phyloP scores from a whole-genome alignment of 2,329 filamentous ascomycete genomes.

The Venturia nashicola region DNA sequence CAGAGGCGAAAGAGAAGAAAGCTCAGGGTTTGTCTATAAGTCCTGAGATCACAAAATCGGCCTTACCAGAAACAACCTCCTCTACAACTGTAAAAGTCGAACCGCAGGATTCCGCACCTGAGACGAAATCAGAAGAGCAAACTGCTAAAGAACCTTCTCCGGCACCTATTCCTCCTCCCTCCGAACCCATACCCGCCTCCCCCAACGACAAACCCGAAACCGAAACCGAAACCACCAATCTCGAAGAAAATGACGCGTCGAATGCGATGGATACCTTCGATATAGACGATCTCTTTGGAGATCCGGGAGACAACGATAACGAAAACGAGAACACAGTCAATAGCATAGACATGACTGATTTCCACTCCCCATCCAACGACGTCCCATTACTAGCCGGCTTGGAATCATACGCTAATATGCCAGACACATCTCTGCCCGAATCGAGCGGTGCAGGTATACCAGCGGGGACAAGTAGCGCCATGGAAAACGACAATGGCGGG shows the following conservation, averaged over 20 bases:
- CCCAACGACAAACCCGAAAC: conserved; percentile 1
- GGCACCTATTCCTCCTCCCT: not conserved
- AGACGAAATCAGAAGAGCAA: conserved; percentile 5
- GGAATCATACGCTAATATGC: conserved; percentile 27
- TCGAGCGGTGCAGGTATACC: not conserved
- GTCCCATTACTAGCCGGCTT: conserved; percentile 28
- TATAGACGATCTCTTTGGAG: conserved; percentile 25
- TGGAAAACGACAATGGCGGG: not conserved
- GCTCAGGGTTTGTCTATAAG: conserved; percentile 17
- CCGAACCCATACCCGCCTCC: conserved; percentile 8
- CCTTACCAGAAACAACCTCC: not conserved
- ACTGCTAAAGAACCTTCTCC: conserved; percentile 11
- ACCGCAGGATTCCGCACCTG: conserved; percentile 7
- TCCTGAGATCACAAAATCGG: conserved; percentile 18
- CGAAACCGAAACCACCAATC: not conserved
- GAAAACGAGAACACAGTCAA: not conserved
- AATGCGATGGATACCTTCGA: conserved; percentile 18
- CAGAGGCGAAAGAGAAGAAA: conserved; percentile 8
- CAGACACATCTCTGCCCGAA: not conserved
- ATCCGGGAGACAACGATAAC: conserved; percentile 11
- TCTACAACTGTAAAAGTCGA: not conserved
- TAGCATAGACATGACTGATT: conserved; percentile 11
- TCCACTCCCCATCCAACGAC: conserved; percentile 13
- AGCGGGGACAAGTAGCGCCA: not conserved
- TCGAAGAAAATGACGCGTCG: not conserved